Conservation (phyloP, 768 basidiomycete species). For the Suillus subaureus region DNA sequence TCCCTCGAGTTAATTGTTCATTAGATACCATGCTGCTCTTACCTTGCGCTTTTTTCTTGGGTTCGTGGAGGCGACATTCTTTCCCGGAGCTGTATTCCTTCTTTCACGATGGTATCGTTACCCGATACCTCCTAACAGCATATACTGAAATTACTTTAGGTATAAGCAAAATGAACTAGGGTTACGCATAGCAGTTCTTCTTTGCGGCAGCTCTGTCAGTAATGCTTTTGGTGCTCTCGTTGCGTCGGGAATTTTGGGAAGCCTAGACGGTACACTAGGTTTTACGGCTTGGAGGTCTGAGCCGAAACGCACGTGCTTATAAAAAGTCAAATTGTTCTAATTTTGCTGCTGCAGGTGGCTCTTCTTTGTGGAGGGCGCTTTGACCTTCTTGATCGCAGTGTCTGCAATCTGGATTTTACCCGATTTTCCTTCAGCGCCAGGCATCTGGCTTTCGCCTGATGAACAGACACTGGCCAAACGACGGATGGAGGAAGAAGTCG, state of each 20-base stretch:
- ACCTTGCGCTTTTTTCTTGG: constrained; percentile 68
- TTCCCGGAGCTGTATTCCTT: constrained; percentile 66
- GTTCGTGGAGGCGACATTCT: constrained; percentile 67
- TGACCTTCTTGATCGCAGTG: constrained; percentile 54
- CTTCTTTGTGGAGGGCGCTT: constrained; percentile 63
- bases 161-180: constrained; percentile 73
- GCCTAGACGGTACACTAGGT: constrained; percentile 69
- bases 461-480: constrained; percentile 56
- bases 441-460: constrained; percentile 56
- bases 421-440: constrained; percentile 66
- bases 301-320: not conserved
- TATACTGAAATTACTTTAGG: not conserved
- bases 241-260: constrained; percentile 69
- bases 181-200: constrained; percentile 62
- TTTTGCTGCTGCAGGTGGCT: constrained; percentile 52
- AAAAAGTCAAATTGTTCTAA: not conserved
- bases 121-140: not conserved
- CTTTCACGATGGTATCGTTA: constrained; percentile 59
- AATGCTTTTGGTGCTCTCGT: constrained; percentile 82
- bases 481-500: constrained; percentile 66
- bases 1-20: too few species aligned
- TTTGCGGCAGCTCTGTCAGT: constrained; percentile 69
- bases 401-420: constrained; percentile 65
- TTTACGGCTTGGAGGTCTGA: constrained; percentile 70
- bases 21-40: constrained; percentile 59